These are phyloP conservation scores for Phascolomyces articulosus DNA, from an alignment of 371 early-diverging fungal species.

Conservation along the genomic window DNA sequence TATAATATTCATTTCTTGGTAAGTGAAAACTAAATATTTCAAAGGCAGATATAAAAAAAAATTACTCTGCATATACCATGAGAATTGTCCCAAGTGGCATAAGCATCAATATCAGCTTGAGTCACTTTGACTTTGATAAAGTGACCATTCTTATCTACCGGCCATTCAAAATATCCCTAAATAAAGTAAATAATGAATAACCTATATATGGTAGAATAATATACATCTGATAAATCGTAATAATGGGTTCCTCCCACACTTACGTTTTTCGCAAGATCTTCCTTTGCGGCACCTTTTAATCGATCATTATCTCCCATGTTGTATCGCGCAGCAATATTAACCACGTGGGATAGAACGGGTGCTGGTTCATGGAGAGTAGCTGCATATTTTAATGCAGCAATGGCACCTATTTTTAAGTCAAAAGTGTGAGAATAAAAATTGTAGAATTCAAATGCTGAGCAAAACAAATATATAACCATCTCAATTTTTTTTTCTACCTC, in stretches of 20 bases:
- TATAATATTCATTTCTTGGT: neutral
- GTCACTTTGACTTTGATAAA: slow-evolving; percentile 36
- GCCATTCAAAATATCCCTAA: slow-evolving; percentile 50
- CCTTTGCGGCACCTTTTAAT: slow-evolving; percentile 30
- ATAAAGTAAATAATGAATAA: neutral
- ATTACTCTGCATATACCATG: slow-evolving; percentile 28
- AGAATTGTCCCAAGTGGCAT: slow-evolving; percentile 42
- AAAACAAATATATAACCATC: neutral
- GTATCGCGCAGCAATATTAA: slow-evolving; percentile 60
- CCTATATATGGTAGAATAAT: neutral
- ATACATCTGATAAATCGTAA: no score
- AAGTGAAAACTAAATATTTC: no score
- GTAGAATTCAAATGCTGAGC: slow-evolving; percentile 1
- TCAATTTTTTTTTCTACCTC: slow-evolving; percentile 36
- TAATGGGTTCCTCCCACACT: no score
- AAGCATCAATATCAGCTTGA: slow-evolving; percentile 35
- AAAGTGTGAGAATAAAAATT: no score
- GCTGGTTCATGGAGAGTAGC: slow-evolving; percentile 36
- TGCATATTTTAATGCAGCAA: slow-evolving; percentile 60
- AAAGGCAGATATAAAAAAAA: neutral
- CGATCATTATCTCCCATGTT: slow-evolving; percentile 47
- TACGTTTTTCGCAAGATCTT: slow-evolving; percentile 24
- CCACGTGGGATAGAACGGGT: slow-evolving; percentile 36
- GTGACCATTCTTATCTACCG: slow-evolving; percentile 36
- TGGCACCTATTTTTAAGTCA: slow-evolving; percentile 52